Evolutionary conservation across 371 early-diverging fungal genomes (phyloP), one percentile per base, ranked within the genome.

Genomic region (Cokeromyces recurvatus): DNA sequence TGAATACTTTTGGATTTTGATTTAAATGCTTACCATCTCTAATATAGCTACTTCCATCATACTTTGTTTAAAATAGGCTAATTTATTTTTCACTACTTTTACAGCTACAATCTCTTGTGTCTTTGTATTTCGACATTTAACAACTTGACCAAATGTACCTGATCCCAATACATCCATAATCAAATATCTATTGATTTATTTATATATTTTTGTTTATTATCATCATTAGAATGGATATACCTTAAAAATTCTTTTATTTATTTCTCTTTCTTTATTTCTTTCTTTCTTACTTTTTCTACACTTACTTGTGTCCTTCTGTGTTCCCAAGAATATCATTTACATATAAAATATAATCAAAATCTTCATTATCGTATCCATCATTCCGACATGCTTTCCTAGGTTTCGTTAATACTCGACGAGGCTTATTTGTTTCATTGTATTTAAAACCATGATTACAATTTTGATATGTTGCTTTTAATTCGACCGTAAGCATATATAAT

Each of bases 131-230:
- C 85, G 81, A 55, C 97, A 98, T 64, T 92, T 94, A 9, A 90
- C 95, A 0, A 99, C 99, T 69, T 98, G 97, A 0, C 98, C 98
- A 84, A 98, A 99, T 0, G 99, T 98, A 15, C 99, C 99, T 52
- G 87, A 84, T 2, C 99, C 99, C n/a, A 99, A 73, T 27, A 91
- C 77, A 60, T 95, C 97, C 46, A 90, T 55, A 46, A 97, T 94
- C 29, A 85, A 55, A 62, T 93, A 92, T 58, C 86, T 87, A 32
- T 2, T 36, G 24, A 38, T 7, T 27, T 5, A 27, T 27, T 7
- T n/a, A n/a, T n/a, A 27, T 5, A 27, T 27, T 27, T 27, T 6
- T 10, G 11, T 9, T 11, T 20, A 12, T 9, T 17, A 8, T 3
- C 4, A 10, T 11, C 12, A 38, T 19, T 32, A 51, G 8, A 17